Evolutionary conservation across 1,284 basidiomycete species (phyloP).

Genomic region (Ustilago bromivora): DNA sequence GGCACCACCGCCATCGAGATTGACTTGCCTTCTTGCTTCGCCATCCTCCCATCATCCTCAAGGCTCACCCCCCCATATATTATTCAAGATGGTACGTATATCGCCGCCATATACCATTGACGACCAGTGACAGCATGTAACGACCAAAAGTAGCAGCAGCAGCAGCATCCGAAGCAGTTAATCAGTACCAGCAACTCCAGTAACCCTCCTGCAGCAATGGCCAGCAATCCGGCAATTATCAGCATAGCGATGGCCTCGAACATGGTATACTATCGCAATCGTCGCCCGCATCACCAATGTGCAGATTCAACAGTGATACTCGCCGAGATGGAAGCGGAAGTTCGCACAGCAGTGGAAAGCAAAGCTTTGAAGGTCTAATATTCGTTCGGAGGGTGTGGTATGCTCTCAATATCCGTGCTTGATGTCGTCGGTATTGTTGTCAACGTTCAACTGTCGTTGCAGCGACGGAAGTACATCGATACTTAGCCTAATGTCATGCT

Average conservation of each 20-base stretch:
- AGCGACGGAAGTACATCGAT: neutral
- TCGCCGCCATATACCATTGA: slow-evolving; percentile 15
- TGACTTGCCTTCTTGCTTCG: slow-evolving; percentile 22
- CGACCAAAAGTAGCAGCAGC: neutral
- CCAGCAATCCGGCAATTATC: neutral
- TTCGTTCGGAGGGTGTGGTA: neutral
- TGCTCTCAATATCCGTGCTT: neutral
- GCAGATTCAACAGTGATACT: too few species aligned
- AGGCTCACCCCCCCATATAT: slow-evolving; percentile 45
- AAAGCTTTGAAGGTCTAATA: too few species aligned
- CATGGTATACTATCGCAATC: neutral
- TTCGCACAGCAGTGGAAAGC: too few species aligned
- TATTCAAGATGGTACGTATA: slow-evolving; percentile 55
- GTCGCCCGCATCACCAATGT: too few species aligned
- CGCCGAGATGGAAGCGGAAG: too few species aligned
- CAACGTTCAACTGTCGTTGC: neutral
- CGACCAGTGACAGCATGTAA: slow-evolving; percentile 16
- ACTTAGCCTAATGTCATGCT: neutral
- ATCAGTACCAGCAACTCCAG: slow-evolving; percentile 3
- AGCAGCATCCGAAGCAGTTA: slow-evolving; percentile 13
- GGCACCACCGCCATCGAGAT: slow-evolving; percentile 32
- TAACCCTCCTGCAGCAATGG: neutral
- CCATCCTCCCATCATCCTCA: slow-evolving; percentile 57
- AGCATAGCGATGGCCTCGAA: neutral
- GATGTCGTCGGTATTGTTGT: neutral